Evolutionary conservation across 176 grass and related monocot species (phyloP), one percentile per base, ranked within the genome.

Genomic region (Miscanthus lutarioriparius): DNA sequence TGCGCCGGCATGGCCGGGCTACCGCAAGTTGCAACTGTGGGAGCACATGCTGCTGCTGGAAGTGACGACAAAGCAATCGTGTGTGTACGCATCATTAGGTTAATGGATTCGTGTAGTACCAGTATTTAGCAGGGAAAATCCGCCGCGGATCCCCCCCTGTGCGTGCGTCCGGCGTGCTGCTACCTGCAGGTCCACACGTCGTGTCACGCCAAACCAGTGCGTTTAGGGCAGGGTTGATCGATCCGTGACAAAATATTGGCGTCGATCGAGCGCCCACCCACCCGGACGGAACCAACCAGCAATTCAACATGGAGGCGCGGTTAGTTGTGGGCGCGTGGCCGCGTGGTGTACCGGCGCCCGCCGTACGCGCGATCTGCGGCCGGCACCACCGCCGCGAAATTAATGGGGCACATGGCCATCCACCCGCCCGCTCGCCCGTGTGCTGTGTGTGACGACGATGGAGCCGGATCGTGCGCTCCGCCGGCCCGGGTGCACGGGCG

Each of bases 11-110:
- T 13, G 64, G 64, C 28, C 64, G 27, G 26, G 64, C 10, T 30
- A 26, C 59, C 59, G 44, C 61, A 32, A 28, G 39, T 70, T 5
- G 67, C 67, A 49, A 38, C 79, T 37, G 22, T 47, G 61, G 79
- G 19, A 33, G 79, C 79, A 70, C 72, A 70, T 81, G 78, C 19
- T 27, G 32, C 10, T 58, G 64, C 53, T 17, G 47, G 49, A 22
- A 8, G 17, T 5, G 5, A 35, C 66, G 66, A 71, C 10, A n/a
- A 61, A 77, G 8, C 19, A 38, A 9, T 16, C 32, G 11, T 39
- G 30, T 20, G 17, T 8, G 4, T 54, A 54, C 22, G 51, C 51
- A 54, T 54, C 8, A 54, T 54, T 5, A 48, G 43, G 2, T 4
- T 45, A 13, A 4, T 44, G 2, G 10, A 3, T 44, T 44, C 11